Percentiles rank a stretch among this genome's conserved stretches.
phyloP scores from a whole-genome alignment of 441 rosid species.

The Rhodomyrtus psidioides region DNA sequence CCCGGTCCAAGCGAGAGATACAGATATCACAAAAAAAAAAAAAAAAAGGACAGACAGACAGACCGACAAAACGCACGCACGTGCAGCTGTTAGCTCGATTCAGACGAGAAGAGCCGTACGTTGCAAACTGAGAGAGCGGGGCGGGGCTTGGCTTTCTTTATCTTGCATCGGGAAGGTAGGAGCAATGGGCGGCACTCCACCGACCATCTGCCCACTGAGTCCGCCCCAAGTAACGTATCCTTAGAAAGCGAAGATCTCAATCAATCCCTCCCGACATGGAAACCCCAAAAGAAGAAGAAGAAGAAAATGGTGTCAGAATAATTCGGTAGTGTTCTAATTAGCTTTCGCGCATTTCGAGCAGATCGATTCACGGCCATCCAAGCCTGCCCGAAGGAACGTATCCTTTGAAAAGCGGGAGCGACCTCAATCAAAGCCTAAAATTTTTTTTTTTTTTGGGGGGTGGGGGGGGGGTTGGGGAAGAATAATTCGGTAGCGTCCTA shows the following conservation, averaged over 20 bases:
- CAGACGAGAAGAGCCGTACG: neutral
- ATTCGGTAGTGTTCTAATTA: neutral
- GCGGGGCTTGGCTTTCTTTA: neutral
- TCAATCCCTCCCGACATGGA: neutral
- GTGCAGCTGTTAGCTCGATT: neutral
- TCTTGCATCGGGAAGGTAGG: neutral
- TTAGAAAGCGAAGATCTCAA: neutral
- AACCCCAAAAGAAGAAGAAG: too few relatives aligned
- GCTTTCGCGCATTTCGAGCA: accelerated
- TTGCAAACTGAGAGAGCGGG: neutral
- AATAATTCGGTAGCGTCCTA: neutral
- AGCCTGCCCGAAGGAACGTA: neutral
- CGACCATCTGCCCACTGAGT: constrained; percentile 21
- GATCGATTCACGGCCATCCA: neutral
- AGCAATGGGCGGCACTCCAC: constrained; percentile 3
- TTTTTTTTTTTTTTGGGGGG: too few relatives aligned
- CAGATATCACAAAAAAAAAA: neutral
- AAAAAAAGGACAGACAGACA: too few relatives aligned
- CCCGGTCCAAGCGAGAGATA: neutral
- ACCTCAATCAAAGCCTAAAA: neutral
- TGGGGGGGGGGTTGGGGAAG: too few relatives aligned
- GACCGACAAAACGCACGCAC: neutral
- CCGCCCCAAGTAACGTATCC: neutral
- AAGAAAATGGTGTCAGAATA: neutral
- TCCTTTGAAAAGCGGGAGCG: neutral